Evolutionary conservation across 345 rosid genomes (phyloP).

Genomic region (Abelmoschus esculentus): DNA sequence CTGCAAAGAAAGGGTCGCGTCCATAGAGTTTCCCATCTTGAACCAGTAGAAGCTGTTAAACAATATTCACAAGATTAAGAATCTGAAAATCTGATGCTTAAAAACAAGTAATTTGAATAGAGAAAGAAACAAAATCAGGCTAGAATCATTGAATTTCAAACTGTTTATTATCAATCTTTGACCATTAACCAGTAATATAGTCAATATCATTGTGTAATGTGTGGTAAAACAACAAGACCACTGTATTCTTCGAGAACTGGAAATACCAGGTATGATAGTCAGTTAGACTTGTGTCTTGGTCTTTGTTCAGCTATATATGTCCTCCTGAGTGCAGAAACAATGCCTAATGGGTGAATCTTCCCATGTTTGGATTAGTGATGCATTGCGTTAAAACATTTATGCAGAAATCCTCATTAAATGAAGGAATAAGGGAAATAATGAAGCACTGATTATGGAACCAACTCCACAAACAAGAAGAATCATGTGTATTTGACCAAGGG

Average conservation of each 20-base stretch:
- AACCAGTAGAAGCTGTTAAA: conserved; percentile 72
- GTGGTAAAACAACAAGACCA: background rate
- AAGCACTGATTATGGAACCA: background rate
- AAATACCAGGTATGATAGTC: background rate
- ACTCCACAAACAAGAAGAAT: background rate
- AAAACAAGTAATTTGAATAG: background rate
- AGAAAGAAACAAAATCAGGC: conserved; percentile 5
- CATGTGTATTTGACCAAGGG: background rate
- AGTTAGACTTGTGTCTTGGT: background rate
- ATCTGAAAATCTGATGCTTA: conserved; percentile 7
- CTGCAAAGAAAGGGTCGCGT: conserved; percentile 61
- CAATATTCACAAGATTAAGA: conserved; percentile 13
- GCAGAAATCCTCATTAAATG: background rate
- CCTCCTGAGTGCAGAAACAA: background rate
- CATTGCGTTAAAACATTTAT: background rate
- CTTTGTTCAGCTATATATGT: background rate
- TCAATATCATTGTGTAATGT: background rate
- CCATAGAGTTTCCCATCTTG: conserved; percentile 98
- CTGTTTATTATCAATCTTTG: background rate
- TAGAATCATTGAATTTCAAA: background rate
- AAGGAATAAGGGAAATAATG: background rate
- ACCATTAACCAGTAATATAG: background rate
- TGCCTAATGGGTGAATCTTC: conserved; percentile 3
- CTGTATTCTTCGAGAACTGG: background rate
- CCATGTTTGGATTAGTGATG: background rate